Evolutionary conservation across 139 green algal genomes (phyloP).

Genomic region (Chlorella ohadii): DNA sequence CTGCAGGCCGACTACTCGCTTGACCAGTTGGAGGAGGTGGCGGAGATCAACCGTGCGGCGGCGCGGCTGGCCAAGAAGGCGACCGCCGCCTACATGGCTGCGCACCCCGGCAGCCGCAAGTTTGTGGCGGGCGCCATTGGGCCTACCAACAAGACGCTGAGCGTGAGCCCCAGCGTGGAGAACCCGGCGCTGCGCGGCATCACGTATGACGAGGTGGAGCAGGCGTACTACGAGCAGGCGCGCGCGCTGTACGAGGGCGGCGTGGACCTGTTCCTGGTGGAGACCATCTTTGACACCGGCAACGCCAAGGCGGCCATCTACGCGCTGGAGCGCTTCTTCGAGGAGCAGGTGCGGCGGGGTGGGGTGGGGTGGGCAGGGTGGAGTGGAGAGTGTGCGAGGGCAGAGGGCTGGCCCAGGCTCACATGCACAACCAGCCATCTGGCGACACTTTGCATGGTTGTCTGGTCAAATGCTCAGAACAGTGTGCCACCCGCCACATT

Average conservation of each 20-base stretch:
- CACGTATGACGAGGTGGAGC: slow-evolving; percentile 97
- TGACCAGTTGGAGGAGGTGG: slow-evolving; percentile 88
- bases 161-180: slow-evolving; percentile 95
- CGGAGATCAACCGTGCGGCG: slow-evolving; percentile 90
- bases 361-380: not conserved
- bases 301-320: slow-evolving; percentile 97
- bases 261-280: slow-evolving; percentile 96
- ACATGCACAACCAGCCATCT: no score
- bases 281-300: slow-evolving; percentile 99
- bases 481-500: no score
- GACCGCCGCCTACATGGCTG: slow-evolving; percentile 75
- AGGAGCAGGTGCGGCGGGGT: slow-evolving; percentile 48
- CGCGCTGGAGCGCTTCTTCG: slow-evolving; percentile 95
- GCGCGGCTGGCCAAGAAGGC: slow-evolving; percentile 87
- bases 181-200: slow-evolving; percentile 93
- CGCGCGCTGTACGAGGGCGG: slow-evolving; percentile 88
- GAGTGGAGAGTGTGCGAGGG: no score
- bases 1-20: slow-evolving; percentile 94
- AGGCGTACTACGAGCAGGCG: slow-evolving; percentile 94
- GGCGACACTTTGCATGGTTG: no score
- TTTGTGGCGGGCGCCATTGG: slow-evolving; percentile 97
- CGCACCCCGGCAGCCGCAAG: slow-evolving; percentile 79
- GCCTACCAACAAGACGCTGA: slow-evolving; percentile 97
- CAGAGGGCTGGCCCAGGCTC: no score
- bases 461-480: no score